Conservation (phyloP, 2,329 filamentous ascomycete species). For the Nemania sp. region DNA sequence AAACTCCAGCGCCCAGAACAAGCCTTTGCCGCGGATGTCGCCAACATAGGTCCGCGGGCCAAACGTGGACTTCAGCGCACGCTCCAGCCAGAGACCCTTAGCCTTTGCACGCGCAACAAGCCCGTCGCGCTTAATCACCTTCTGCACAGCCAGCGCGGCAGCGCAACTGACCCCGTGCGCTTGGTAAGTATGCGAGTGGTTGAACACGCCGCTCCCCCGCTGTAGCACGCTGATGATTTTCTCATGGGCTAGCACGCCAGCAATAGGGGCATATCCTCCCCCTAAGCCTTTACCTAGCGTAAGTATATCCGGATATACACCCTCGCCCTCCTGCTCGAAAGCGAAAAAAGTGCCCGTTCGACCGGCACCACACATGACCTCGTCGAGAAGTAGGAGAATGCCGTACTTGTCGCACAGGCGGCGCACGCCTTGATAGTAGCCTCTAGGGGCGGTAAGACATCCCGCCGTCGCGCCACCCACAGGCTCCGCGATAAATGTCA, state of each 20-base stretch:
- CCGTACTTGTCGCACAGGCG: constrained; percentile 67
- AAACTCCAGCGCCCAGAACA: constrained; percentile 52
- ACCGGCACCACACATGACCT: constrained; percentile 63
- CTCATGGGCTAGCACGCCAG: constrained; percentile 59
- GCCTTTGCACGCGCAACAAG: constrained; percentile 44
- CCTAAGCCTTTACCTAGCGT: constrained; percentile 66
- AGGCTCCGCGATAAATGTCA: constrained; percentile 73
- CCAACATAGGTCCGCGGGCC: constrained; percentile 46
- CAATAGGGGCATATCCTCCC: constrained; percentile 64
- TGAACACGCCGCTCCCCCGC: constrained; percentile 45
- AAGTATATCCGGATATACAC: constrained; percentile 61
- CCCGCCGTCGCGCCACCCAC: constrained; percentile 65
- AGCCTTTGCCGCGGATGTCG: constrained; percentile 47
- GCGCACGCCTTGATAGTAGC: constrained; percentile 68
- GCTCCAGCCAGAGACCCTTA: constrained; percentile 41
- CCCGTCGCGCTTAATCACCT: constrained; percentile 43
- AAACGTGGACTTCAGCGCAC: constrained; percentile 38
- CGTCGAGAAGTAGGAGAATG: constrained; percentile 67
- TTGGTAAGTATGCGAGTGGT: constrained; percentile 64
- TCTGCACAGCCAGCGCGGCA: constrained; percentile 48
- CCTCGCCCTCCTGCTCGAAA: constrained; percentile 54
- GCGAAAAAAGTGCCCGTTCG: constrained; percentile 57
- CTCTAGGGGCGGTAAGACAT: constrained; percentile 63
- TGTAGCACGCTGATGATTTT: constrained; percentile 49
- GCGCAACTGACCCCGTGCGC: constrained; percentile 47